Conservation (phyloP, 208 protist species). For the Leishmania turanica region DNA sequence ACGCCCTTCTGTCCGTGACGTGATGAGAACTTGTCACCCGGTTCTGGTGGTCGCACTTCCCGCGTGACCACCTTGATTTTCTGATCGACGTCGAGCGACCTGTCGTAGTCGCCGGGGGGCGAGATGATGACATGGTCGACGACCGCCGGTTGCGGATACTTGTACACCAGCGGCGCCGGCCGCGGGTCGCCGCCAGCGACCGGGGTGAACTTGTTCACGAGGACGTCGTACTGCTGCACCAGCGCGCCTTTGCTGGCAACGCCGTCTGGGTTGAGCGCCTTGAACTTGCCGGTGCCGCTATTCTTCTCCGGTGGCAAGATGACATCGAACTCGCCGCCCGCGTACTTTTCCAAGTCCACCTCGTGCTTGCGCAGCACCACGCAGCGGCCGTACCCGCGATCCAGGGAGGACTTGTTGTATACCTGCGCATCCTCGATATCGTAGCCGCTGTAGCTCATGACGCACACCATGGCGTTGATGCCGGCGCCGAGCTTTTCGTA, state of each 20-base stretch:
- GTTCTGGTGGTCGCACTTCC: slow-evolving; percentile 92
- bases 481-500: slow-evolving; percentile 98
- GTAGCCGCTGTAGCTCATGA: slow-evolving; percentile 99
- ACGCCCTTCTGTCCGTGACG: slow-evolving; percentile 99
- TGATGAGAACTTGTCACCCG: slow-evolving; percentile 99
- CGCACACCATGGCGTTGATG: slow-evolving; percentile 99
- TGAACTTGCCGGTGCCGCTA: slow-evolving; percentile 42
- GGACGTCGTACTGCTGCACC: slow-evolving; percentile 91
- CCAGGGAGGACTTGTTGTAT: slow-evolving; percentile 96
- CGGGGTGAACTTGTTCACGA: slow-evolving; percentile 96
- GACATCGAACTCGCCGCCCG: slow-evolving; percentile 72
- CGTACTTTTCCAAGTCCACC: slow-evolving; percentile 66
- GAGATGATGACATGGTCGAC: slow-evolving; percentile 95
- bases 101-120: slow-evolving; percentile 82
- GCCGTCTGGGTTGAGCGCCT: slow-evolving; percentile 95
- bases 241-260: slow-evolving; percentile 90
- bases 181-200: slow-evolving; percentile 47
- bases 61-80: slow-evolving; percentile 96
- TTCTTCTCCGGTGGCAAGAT: slow-evolving; percentile 77
- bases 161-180: slow-evolving; percentile 88
- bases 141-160: slow-evolving; percentile 91
- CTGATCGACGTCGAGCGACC: slow-evolving; percentile 87
- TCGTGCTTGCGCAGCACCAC: slow-evolving; percentile 93
- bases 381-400: slow-evolving; percentile 98
- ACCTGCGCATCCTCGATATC: slow-evolving; percentile 99